Base-by-base conservation (phyloP, 768 basidiomycete genomes). In the Tubosaeta sp. region DNA sequence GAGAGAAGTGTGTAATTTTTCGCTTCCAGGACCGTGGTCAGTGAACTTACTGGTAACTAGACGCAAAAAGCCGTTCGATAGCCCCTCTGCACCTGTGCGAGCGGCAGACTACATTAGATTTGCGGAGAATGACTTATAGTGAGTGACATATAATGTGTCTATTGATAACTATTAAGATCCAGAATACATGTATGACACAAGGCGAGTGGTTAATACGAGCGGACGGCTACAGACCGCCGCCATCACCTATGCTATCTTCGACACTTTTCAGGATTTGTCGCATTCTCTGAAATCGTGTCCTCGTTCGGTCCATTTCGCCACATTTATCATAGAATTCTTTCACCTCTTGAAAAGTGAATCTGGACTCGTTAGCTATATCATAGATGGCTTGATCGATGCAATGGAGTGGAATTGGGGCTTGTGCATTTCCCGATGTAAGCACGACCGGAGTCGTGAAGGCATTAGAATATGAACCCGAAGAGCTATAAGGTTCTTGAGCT, bases 11-110 rank as follows among this genome's bases (percentile, higher is more conserved):
- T 48, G 83, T 46, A 39, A 16, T 18, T 7, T 27, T 30, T 16
- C 12, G 45, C 29, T 30, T 49, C 40, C 11, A n/a, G 18, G 29
- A 25, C 24, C 49, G 13, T n/a, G 24, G 25, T 27, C n/a, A 35
- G 34, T 55, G 25, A 60, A 46, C 27, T 55, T 44, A 42, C 44
- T 45, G 48, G 51, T 46, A 57, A 38, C 55, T 38, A 93, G 90
- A 67, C 83, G 84, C 56, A 79, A 84, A 36, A 90, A 88, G 62
- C 81, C 82, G 3, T 87, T 83, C 59, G 83, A 86, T 46, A 89
- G 87, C 55, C 90, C 90, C 22, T 81, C 87, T 19, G 90, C 90
- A 9, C 90, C 90, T 4, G 72, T 69, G n/a, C 77, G 90, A 56
- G 83, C 77, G 22, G 83, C 81, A 25, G 82, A 87, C 57, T 79